Evolutionary conservation across 192 early-diverging fungal species (phyloP).

Genomic region (Coemansia sp.): DNA sequence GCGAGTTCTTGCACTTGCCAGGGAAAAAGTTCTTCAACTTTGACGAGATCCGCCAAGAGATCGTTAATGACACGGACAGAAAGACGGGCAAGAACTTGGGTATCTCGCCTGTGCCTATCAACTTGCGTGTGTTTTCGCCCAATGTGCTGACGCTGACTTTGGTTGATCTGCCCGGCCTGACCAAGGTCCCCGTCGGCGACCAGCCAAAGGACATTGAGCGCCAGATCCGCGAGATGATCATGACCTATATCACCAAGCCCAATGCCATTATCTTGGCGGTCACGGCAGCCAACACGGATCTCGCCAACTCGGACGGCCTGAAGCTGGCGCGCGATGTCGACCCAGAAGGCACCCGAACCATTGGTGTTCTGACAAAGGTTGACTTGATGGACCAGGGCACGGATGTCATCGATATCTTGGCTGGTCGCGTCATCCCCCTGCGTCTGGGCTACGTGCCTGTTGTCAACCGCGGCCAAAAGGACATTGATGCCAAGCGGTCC

Average conservation of each 20-base stretch:
- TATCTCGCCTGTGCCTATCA: conserved; percentile 96
- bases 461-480: conserved; percentile 97
- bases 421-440: conserved; percentile 94
- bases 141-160: conserved; percentile 98
- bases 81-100: conserved; percentile 82
- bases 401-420: conserved; percentile 98
- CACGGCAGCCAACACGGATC: conserved; percentile 96
- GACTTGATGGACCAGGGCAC: conserved; percentile 99
- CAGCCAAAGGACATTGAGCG: conserved; percentile 99
- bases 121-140: conserved; percentile 95
- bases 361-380: conserved; percentile 99
- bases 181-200: conserved; percentile 97
- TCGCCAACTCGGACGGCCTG: conserved; percentile 99
- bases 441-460: conserved; percentile 98
- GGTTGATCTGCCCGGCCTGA: conserved; percentile 98
- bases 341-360: conserved; percentile 95
- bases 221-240: conserved; percentile 97
- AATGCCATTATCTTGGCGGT: conserved; percentile 98
- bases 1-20: conserved; percentile 97
- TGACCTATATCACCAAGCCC: conserved; percentile 96
- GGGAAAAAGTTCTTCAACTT: conserved; percentile 96
- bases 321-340: conserved; percentile 98
- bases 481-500: conserved; percentile 92
- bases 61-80: conserved; percentile 86
- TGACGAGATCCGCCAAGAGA: conserved; percentile 96